phyloP scores from a whole-genome alignment of 768 basidiomycete species.

The Hericium alpestre region DNA sequence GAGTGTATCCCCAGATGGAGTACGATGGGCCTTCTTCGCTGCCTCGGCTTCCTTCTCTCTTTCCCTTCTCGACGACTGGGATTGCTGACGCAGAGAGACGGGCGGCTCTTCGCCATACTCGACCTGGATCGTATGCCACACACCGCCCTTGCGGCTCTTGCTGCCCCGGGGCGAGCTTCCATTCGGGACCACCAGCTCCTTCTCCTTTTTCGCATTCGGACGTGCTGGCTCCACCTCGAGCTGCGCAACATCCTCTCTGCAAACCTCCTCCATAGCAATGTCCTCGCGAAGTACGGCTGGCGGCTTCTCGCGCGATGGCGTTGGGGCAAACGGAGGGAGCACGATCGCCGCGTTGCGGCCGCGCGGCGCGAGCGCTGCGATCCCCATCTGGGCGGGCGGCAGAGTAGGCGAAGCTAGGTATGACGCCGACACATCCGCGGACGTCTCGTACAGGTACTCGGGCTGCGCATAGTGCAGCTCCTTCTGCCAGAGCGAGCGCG shows the following conservation, averaged over 20 bases:
- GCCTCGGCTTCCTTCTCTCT: background rate
- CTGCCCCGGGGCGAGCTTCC: constrained; percentile 31
- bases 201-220: constrained; percentile 5
- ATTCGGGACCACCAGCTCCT: constrained; percentile 13
- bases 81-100: constrained; percentile 1
- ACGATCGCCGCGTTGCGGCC: constrained; percentile 34
- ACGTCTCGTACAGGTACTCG: constrained; percentile 68
- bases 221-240: constrained; percentile 1
- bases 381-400: constrained; percentile 14
- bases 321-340: constrained; percentile 54
- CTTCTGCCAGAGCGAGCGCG: constrained; percentile 36
- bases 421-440: constrained; percentile 42
- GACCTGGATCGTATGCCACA: constrained; percentile 92
- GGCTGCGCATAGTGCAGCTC: constrained; percentile 41
- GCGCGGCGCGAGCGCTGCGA: constrained; percentile 28
- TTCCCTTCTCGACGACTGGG: background rate
- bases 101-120: constrained; percentile 64
- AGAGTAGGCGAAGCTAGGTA: constrained; percentile 16
- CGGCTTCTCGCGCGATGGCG: constrained; percentile 19
- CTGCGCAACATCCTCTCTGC: background rate
- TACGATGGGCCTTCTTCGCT: background rate
- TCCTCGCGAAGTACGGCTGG: constrained; percentile 20
- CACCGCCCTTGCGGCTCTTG: constrained; percentile 38
- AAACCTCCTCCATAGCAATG: background rate
- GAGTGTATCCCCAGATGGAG: constrained; percentile 1